phyloP scores from a whole-genome alignment of 2,329 filamentous ascomycete species.

The Aspergillus ibericus region DNA sequence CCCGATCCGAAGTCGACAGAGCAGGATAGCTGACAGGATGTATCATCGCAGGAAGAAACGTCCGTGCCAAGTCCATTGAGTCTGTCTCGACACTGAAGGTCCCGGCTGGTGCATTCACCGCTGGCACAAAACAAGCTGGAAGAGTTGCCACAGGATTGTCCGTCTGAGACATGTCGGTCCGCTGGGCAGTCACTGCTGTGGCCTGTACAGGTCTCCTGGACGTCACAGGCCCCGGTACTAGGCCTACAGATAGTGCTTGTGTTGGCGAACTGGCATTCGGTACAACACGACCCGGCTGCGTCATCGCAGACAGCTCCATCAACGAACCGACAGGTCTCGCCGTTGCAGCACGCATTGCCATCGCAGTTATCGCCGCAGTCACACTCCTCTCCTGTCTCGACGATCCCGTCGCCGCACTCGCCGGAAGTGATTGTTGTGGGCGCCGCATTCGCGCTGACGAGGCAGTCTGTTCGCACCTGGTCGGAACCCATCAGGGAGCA shows the following conservation, averaged over 20 bases:
- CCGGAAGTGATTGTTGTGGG: slow-evolving; percentile 56
- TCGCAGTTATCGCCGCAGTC: slow-evolving; percentile 67
- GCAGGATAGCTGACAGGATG: slow-evolving; percentile 9
- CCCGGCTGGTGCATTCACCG: slow-evolving; percentile 14
- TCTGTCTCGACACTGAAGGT: slow-evolving; percentile 10
- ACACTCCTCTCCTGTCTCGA: slow-evolving; percentile 84
- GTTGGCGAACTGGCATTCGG: slow-evolving; percentile 10
- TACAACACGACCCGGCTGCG: slow-evolving; percentile 9
- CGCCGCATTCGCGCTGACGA: slow-evolving; percentile 46
- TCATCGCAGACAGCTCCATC: slow-evolving; percentile 12
- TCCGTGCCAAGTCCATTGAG: slow-evolving; percentile 1
- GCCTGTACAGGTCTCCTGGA: slow-evolving; percentile 12
- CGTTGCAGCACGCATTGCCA: slow-evolving; percentile 17
- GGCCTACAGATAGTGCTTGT: slow-evolving; percentile 9
- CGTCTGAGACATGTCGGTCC: slow-evolving; percentile 6
- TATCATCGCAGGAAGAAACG: slow-evolving; percentile 6
- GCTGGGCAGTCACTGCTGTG: slow-evolving; percentile 8
- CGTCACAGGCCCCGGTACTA: slow-evolving; percentile 3
- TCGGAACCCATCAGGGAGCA: slow-evolving; percentile 75
- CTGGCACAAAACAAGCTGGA: slow-evolving; percentile 9
- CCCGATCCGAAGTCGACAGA: neutral
- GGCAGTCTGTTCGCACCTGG: slow-evolving; percentile 68
- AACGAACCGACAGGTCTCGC: no score
- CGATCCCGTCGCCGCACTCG: slow-evolving; percentile 83
- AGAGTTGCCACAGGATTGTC: slow-evolving; percentile 3